Base-by-base conservation (phyloP, 1,284 basidiomycete genomes). In the Trametes pubescens region DNA sequence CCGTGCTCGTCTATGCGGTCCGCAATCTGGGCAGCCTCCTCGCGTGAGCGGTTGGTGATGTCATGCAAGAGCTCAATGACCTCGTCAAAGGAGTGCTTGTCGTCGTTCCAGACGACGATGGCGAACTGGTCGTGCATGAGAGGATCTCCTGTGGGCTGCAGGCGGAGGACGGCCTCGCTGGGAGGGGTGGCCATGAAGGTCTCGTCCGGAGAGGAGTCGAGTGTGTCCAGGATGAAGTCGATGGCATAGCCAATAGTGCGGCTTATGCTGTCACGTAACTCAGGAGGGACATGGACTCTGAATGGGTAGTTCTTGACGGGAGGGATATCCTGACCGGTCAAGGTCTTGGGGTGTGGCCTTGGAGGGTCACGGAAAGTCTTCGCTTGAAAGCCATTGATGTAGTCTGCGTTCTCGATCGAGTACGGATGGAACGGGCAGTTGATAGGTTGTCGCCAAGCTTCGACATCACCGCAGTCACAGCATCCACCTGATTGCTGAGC, bases 61-160 rank as follows among this genome's bases (percentile, higher is more conserved):
- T 93, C 92, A 52, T 84, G 81, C 7, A 98, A 80, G 62, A 96
- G 86, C 67, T 92, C 87, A 60, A 92, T 92, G 61, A 98, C 90
- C 73, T 99, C 95, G 57, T 92, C 90, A 71, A 93, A 94, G 2
- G 94, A 96, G 77, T 99, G 98, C 71, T 96, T 98, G 77, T 99
- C 98, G 78, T 99, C 97, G 76, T 98, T 96, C 96, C 96, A 99
- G 2, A 99, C 79, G 21, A 98, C 82, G 59, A 99, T 86, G 24
- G 92, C 90, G 77, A 90, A 97, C 37, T 92, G 86, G 66, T 96
- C 91, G 68, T 88, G 64, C 77, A 84, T 82, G 83, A 90, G 85
- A 0, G 91, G 89, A 69, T 94, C 91, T 1, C 85, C 86, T 0
- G 90, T 87, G 4, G 88, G 86, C 71, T 93, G 89, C 10, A 87